These are phyloP conservation scores for Amaranthus tricolor DNA, from an alignment of 179 eudicot species.

Conservation along the genomic window DNA sequence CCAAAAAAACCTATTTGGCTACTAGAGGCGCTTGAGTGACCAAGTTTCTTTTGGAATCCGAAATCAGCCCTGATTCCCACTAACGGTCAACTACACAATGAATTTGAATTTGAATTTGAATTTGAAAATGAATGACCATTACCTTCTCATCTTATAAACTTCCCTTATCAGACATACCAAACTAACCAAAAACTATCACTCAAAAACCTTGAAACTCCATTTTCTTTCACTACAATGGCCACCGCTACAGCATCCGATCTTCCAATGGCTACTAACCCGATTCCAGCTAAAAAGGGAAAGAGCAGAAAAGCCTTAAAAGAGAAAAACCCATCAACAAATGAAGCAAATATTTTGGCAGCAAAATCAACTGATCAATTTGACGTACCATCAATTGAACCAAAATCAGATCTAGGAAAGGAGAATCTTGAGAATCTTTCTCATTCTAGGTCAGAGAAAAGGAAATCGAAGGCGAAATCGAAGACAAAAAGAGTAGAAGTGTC, in stretches of 20 bases:
- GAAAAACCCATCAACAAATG: constrained; percentile 51
- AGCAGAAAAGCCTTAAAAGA: constrained; percentile 59
- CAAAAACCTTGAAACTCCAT: neutral
- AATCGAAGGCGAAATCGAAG: constrained; percentile 44
- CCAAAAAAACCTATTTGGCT: neutral
- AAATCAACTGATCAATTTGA: constrained; percentile 26
- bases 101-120: constrained; percentile 32
- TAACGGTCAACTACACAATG: constrained; percentile 13
- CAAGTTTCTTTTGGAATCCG: neutral
- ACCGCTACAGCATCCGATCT: constrained; percentile 29
- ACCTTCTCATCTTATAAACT: constrained; percentile 22
- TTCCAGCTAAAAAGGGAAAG: constrained; percentile 52
- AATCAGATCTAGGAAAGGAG: constrained; percentile 53
- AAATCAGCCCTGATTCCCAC: constrained; percentile 21
- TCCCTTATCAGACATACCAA: constrained; percentile 4
- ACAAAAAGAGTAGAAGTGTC: constrained; percentile 16
- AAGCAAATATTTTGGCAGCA: constrained; percentile 55
- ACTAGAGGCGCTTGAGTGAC: neutral
- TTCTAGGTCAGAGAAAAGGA: constrained; percentile 38
- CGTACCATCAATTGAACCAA: constrained; percentile 14
- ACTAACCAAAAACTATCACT: constrained; percentile 9
- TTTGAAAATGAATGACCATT: constrained; percentile 39
- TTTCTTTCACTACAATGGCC: constrained; percentile 42
- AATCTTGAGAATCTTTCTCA: constrained; percentile 50
- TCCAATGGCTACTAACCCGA: constrained; percentile 28